Evolutionary conservation across 1,139 yeast genomes (phyloP).

Genomic region (Petasospora rhodanensis): DNA sequence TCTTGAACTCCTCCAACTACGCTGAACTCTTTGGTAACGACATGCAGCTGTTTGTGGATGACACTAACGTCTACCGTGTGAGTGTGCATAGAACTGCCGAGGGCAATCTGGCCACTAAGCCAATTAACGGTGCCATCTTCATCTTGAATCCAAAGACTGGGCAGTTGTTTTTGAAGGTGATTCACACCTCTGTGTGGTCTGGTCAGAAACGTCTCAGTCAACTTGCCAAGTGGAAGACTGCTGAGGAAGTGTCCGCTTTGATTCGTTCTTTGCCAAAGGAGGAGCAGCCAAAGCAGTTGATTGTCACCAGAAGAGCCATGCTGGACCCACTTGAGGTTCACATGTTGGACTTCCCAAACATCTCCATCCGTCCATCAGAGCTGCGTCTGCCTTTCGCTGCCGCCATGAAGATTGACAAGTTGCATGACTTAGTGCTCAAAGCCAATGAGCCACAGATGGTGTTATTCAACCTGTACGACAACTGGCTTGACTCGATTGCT

Average conservation of each 20-base stretch:
- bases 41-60: conserved; percentile 82
- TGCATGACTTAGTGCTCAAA: conserved; percentile 72
- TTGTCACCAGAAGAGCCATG: conserved; percentile 87
- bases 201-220: conserved; percentile 95
- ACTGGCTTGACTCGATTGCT: conserved; percentile 81
- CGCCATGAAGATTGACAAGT: conserved; percentile 75
- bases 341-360: conserved; percentile 93
- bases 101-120: conserved; percentile 89
- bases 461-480: conserved; percentile 85
- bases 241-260: conserved; percentile 94
- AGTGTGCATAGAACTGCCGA: conserved; percentile 89
- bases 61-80: conserved; percentile 91
- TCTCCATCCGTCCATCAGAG: conserved; percentile 86
- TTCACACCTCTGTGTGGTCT: conserved; percentile 95
- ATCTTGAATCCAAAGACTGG: conserved; percentile 89
- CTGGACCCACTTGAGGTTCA: conserved; percentile 95
- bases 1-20: conserved; percentile 82
- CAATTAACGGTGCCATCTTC: conserved; percentile 90
- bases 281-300: conserved; percentile 91
- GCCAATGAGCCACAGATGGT: conserved; percentile 95
- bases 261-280: conserved; percentile 85
- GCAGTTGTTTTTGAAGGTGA: conserved; percentile 79
- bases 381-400: conserved; percentile 86
- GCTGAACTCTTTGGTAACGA: conserved; percentile 86
- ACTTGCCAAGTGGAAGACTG: conserved; percentile 96